Evolutionary conservation across 1,284 basidiomycete species (phyloP), one percentile per base, ranked within the genome.

Genomic region (Tetrapyrgos nigripes): DNA sequence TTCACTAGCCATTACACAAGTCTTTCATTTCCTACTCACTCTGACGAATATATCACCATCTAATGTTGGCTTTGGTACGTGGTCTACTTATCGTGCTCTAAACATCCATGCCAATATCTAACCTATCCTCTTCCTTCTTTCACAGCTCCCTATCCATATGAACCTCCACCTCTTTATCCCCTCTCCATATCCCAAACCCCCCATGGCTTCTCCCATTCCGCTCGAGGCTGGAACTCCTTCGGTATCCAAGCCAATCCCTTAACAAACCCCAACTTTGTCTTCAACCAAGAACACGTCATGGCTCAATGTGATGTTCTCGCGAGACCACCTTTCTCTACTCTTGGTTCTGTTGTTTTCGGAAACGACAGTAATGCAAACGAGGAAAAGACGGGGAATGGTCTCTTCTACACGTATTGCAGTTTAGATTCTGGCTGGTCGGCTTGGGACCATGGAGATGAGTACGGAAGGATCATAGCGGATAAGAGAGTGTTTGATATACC

Each of bases 361-460:
- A n/a, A n/a, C n/a, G n/a, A n/a, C n/a, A n/a, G n/a, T n/a, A n/a
- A n/a, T n/a, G n/a, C n/a, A n/a, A n/a, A n/a, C n/a, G n/a, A n/a
- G n/a, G n/a, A n/a, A n/a, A n/a, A n/a, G n/a, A n/a, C n/a, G n/a
- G 17, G 37, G 37, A 5, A 40, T 40, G 37, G 37, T 11, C 17
- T 40, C 19, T n/a, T n/a, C n/a, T 56, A 50, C 23, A 48, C 28
- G 2, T 47, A 47, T 27, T 58, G 56, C 29, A 52, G 50, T 63
- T 48, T 61, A 14, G 60, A 61, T 33, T 61, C 60, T 3, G 60
- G 60, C 8, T 61, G 60, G 60, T 61, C 60, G 45, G 53, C 55
- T 9, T 50, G 56, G 11, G 55, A 46, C 9, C 48, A 58, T 35
- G 60, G 60, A 31, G 60, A 61, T 29, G 57, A 46, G n/a, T 28